These are phyloP conservation scores for Monosporascus sp. DNA, from an alignment of 2,329 filamentous ascomycete genomes.

Conservation along the genomic window DNA sequence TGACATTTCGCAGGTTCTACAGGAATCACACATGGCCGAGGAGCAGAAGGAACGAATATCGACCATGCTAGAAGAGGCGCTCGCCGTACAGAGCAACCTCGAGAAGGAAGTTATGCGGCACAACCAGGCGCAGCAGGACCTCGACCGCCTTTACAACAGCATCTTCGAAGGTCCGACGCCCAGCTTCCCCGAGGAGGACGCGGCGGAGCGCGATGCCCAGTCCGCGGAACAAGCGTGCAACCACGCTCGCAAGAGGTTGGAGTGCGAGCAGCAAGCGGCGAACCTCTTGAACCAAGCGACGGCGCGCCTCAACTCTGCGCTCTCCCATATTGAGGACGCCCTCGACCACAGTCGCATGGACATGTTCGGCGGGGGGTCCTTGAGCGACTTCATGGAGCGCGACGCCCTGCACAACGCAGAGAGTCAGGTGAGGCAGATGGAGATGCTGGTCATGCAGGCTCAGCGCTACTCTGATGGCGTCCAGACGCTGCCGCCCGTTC, in stretches of 20 bases:
- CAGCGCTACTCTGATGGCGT: constrained; percentile 34
- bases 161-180: constrained; percentile 51
- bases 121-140: constrained; percentile 36
- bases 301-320: constrained; percentile 29
- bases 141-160: constrained; percentile 47
- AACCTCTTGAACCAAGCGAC: constrained; percentile 35
- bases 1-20: constrained; percentile 36
- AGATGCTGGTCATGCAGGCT: constrained; percentile 35
- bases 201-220: constrained; percentile 33
- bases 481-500: constrained; percentile 32
- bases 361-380: constrained; percentile 44
- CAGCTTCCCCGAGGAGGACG: constrained; percentile 49
- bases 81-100: constrained; percentile 29
- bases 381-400: constrained; percentile 49
- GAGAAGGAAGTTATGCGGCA: constrained; percentile 31
- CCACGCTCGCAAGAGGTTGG: constrained; percentile 27
- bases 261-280: constrained; percentile 37
- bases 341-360: constrained; percentile 37
- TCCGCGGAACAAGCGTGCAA: constrained; percentile 33
- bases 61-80: constrained; percentile 35
- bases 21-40: constrained; percentile 41
- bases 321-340: constrained; percentile 36
- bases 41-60: constrained; percentile 36
- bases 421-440: constrained; percentile 34
- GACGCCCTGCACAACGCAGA: constrained; percentile 45